Evolutionary conservation across 257 asterid species (phyloP), one percentile per base, ranked within the genome.

Genomic region (Ocimum tenuiflorum): DNA sequence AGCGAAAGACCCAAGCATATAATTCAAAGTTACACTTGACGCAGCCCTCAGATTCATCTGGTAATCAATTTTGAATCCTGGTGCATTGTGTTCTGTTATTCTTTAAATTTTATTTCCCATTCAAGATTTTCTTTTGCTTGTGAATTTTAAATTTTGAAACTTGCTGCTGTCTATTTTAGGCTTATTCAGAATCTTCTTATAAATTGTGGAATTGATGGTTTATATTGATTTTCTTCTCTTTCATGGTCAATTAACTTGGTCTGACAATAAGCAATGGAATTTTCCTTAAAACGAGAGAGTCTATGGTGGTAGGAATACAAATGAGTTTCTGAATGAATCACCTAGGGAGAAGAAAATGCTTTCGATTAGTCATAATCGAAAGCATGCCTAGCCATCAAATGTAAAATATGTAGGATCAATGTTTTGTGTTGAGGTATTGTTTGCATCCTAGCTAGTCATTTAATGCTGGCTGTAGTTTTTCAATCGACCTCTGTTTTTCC

Each of bases 11-110:
- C 18, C 58, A 50, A 29, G 24, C 62, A 23, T 19, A 66, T 29
- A 71, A 52, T 63, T 48, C 84, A 18, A 70, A 59, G 63, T 47
- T 51, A 2, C 31, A 57, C 43, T 17, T 22, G 48, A 72, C 71
- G 45, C 73, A 77, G 33, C 68, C 80, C 50, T 68, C 86, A 0
- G 66, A 42, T 76, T 80, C 81, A 22, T 76, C 85, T 50, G 94
- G 95, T 82, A 72, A 63, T 4, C 52, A 22, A 12, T n/a, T 38
- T 48, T 13, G 11, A 20, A n/a, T n/a, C n/a, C n/a, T n/a, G n/a
- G n/a, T n/a, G n/a, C n/a, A n/a, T n/a, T n/a, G n/a, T n/a, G n/a
- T n/a, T n/a, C n/a, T n/a, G n/a, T n/a, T n/a, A n/a, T 27, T 27
- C 31, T 27, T 1, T 63, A 13, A 43, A 4, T 65, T 24, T 33